Evolutionary conservation across 495 filamentous ascomycete species (phyloP), one percentile per base, ranked within the genome.

Genomic region (Talaromyces adpressus): DNA sequence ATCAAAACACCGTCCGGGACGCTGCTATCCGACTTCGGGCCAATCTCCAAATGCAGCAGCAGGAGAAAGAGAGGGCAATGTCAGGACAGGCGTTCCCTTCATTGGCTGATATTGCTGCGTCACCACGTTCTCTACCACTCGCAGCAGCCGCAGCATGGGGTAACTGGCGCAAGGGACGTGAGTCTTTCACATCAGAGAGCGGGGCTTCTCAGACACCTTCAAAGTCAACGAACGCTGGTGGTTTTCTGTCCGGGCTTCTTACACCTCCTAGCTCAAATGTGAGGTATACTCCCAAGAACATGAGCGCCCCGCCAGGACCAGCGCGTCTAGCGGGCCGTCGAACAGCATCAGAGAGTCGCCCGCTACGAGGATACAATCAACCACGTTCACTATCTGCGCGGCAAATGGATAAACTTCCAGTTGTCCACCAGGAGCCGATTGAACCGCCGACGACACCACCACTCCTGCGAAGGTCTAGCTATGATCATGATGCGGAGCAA

Each of bases 41-140:
- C 20, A 97, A 94, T 68, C 82, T 98, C 18, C 90, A 98, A 72
- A 98, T 98, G 94, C 92, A 98, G 69, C 90, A 91, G 72, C 91
- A 96, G 70, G 94, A 96, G 72, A 89, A 89, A 20, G 95, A 98
- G 69, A 80, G 89, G 61, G 83, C 89, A 5, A 66, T 78, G 54
- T 70, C 74, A 78, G 79, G 80, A 14, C 77, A 81, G 47, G 62
- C 70, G 16, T 81, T 84, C 59, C 77, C 83, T 23, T 80, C 77
- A 2, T 72, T 89, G 4, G 77, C 82, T 14, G 83, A 81, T 60
- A 76, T 91, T 27, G 84, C 89, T 49, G 86, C 91, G 14, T 89
- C 91, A 2, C 89, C 91, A 2, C 89, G 92, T 54, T 85, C 89
- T 20, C 86, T 92, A 36, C 91, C 90, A 27, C 84, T 96, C 7